These are phyloP conservation scores for Xenosphaeropsis pyriputrescens DNA, from an alignment of 2,329 filamentous ascomycete genomes.

Conservation along the genomic window DNA sequence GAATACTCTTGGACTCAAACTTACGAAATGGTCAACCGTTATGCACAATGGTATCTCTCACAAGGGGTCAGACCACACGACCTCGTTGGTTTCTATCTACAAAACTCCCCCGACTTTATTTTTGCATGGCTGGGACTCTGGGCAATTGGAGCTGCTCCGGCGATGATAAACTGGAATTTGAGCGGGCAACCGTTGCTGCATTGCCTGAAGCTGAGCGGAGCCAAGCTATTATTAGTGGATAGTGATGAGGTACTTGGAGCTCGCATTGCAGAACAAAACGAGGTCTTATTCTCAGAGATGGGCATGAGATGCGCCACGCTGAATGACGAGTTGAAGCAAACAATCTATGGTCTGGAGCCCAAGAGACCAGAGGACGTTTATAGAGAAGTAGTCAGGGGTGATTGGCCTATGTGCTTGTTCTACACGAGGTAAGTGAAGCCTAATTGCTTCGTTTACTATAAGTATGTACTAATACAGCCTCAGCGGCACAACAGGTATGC, in stretches of 20 bases:
- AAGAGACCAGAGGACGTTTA: constrained; percentile 38
- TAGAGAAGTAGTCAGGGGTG: constrained; percentile 31
- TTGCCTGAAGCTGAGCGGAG: constrained; percentile 42
- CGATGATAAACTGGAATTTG: constrained; percentile 59
- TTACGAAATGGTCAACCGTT: constrained; percentile 41
- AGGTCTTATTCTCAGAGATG: constrained; percentile 26
- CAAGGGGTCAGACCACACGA: constrained; percentile 43
- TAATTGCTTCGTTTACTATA: neutral
- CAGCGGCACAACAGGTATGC: constrained; percentile 60
- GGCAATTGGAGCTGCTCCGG: constrained; percentile 53
- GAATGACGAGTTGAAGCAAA: constrained; percentile 28
- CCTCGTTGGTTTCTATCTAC: constrained; percentile 51
- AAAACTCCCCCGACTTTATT: constrained; percentile 52
- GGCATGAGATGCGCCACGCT: constrained; percentile 42
- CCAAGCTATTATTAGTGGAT: constrained; percentile 43
- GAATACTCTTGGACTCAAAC: constrained; percentile 43
- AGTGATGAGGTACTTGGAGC: constrained; percentile 34
- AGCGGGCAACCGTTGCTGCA: constrained; percentile 48
- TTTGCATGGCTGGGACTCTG: constrained; percentile 50
- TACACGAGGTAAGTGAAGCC: constrained; percentile 41
- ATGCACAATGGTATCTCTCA: constrained; percentile 44
- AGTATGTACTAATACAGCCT: constrained; percentile 1
- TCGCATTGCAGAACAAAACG: constrained; percentile 41
- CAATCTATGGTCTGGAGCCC: constrained; percentile 29
- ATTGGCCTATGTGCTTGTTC: constrained; percentile 47